phyloP scores from a whole-genome alignment of 148 eudicot species.

The Rhododendron vialii region DNA sequence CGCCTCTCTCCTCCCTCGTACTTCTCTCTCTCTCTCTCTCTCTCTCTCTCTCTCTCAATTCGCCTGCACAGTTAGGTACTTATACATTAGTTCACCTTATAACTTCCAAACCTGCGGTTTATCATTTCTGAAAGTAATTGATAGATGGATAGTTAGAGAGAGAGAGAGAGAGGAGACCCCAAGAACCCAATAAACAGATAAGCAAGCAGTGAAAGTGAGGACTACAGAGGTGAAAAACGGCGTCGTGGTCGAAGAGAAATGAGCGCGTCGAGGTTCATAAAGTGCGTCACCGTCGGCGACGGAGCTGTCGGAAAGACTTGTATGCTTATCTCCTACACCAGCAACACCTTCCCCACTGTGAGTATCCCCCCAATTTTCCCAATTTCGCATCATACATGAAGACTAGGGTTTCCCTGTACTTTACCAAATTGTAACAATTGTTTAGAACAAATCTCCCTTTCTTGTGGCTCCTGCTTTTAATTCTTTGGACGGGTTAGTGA shows the following conservation, averaged over 20 bases:
- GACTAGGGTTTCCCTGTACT: not conserved
- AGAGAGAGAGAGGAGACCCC: not conserved
- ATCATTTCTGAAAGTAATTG: not conserved
- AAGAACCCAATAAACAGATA: not conserved
- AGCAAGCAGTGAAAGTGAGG: not conserved
- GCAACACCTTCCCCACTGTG: slow-evolving; percentile 49
- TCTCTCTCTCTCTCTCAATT: not conserved
- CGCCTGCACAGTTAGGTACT: not conserved
- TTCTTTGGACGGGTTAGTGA: not conserved
- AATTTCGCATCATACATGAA: not conserved
- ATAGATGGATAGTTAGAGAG: not conserved
- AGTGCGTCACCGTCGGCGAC: slow-evolving; percentile 49
- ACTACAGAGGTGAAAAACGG: not conserved
- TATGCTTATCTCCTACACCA: slow-evolving; percentile 47
- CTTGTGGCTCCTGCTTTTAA: not conserved
- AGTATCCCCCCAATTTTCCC: not conserved
- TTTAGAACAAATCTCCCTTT: not conserved
- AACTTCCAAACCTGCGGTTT: not conserved
- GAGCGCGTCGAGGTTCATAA: slow-evolving; percentile 44
- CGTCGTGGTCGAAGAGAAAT: slow-evolving; percentile 10
- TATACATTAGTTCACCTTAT: not conserved
- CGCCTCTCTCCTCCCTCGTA: not conserved
- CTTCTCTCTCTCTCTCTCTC: not conserved
- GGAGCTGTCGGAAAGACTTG: slow-evolving; percentile 53
- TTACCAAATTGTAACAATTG: not conserved